Percentiles rank a stretch among this genome's conserved stretches.
Conservation (phyloP, 1,284 basidiomycete species). For the Hypsizygus ulmarius region DNA sequence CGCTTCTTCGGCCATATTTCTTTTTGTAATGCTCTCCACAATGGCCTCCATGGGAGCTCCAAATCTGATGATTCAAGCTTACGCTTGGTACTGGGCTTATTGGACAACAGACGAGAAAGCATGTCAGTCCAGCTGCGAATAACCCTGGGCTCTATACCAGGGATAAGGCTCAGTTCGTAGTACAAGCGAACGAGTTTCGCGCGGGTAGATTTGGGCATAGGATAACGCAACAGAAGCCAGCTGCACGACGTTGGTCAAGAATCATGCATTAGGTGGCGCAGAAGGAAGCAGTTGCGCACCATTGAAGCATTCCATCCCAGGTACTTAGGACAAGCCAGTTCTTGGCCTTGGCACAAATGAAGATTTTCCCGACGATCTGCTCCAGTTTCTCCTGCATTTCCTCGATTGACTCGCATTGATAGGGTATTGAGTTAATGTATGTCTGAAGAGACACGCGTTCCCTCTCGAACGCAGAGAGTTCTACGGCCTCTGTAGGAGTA, state of each 20-base stretch:
- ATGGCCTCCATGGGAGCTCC: conserved; percentile 69
- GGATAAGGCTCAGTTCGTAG: conserved; percentile 75
- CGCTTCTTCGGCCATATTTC: conserved; percentile 74
- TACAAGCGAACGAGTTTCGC: conserved; percentile 80
- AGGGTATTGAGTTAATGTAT: conserved; percentile 72
- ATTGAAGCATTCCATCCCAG: conserved; percentile 73
- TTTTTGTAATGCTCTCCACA: conserved; percentile 70
- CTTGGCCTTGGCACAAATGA: conserved; percentile 71
- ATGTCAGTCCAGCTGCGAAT: conserved; percentile 73
- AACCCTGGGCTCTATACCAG: conserved; percentile 72
- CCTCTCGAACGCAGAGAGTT: conserved; percentile 42
- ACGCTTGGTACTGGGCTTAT: conserved; percentile 58
- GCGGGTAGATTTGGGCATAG: conserved; percentile 68
- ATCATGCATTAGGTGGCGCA: conserved; percentile 5
- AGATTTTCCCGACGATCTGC: conserved; percentile 68
- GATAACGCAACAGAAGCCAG: conserved; percentile 83
- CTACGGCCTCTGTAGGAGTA: conserved; percentile 36
- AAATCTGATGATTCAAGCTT: conserved; percentile 70
- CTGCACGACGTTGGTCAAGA: conserved; percentile 35
- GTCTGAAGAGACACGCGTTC: conserved; percentile 57
- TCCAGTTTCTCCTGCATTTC: conserved; percentile 78
- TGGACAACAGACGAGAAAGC: conserved; percentile 66
- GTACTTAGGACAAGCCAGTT: conserved; percentile 70
- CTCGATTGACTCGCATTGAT: conserved; percentile 71
- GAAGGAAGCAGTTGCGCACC: conserved; percentile 42